Conservation (phyloP, 1,284 basidiomycete genomes). For the Prillingera fragicola region DNA sequence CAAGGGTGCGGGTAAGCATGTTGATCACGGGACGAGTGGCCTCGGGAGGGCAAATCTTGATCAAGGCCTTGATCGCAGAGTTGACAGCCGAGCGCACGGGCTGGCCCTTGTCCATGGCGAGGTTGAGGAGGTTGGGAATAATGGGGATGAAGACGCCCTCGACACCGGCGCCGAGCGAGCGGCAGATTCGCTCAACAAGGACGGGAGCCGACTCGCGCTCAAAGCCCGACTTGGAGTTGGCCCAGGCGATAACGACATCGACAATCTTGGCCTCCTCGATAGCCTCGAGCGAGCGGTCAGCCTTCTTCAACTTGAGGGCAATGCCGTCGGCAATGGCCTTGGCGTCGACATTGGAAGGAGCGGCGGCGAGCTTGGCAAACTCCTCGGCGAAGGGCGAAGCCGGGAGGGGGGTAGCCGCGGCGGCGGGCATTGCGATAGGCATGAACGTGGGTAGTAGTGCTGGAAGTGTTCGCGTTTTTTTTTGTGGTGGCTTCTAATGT, state of each 20-base stretch:
- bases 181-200: conserved; percentile 71
- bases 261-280: conserved; percentile 51
- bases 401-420: conserved; percentile 39
- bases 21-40: conserved; percentile 70
- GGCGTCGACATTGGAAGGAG: conserved; percentile 42
- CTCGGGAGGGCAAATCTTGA: conserved; percentile 80
- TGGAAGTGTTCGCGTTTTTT: background rate
- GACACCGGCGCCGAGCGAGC: conserved; percentile 64
- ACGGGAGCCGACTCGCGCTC: conserved; percentile 89
- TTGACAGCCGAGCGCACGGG: conserved; percentile 79
- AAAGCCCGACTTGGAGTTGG: conserved; percentile 79
- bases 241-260: conserved; percentile 63
- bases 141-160: conserved; percentile 78
- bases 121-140: conserved; percentile 72
- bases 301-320: conserved; percentile 38
- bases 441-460: conserved; percentile 13
- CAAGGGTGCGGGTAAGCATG: conserved; percentile 65
- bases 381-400: conserved; percentile 34
- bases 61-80: conserved; percentile 74
- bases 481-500: background rate
- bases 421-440: conserved; percentile 33
- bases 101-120: conserved; percentile 92
- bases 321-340: conserved; percentile 45
- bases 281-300: conserved; percentile 37
- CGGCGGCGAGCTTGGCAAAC: conserved; percentile 36